Percentiles rank a stretch among this genome's conserved stretches.
These are phyloP conservation scores for Crithidia brevicula DNA, from an alignment of 208 protist species.

Conservation along the genomic window DNA sequence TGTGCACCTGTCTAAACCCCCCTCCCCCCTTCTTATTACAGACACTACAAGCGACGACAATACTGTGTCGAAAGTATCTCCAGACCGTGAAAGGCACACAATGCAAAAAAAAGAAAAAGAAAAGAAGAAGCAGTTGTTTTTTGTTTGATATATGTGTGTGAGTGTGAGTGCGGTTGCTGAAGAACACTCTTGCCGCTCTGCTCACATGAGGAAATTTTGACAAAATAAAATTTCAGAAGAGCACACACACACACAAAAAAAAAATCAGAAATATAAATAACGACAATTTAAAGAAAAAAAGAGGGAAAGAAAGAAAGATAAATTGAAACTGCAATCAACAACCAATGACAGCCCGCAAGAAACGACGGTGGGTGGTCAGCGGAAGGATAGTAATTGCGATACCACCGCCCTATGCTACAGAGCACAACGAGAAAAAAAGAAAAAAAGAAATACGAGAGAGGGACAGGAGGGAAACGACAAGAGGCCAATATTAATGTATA, in stretches of 20 bases:
- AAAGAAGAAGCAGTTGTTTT: slow-evolving; percentile 1
- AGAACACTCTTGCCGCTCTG: neutral
- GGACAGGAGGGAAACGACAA: too few species aligned
- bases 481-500: too few species aligned
- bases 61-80: neutral
- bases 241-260: slow-evolving; percentile 21
- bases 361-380: too few species aligned
- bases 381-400: slow-evolving; percentile 6
- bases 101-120: slow-evolving; percentile 8
- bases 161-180: neutral
- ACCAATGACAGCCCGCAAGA: too few species aligned
- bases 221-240: too few species aligned
- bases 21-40: too few species aligned
- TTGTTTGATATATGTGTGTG: neutral
- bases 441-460: neutral
- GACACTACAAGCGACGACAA: too few species aligned
- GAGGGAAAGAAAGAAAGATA: slow-evolving; percentile 2
- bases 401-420: too few species aligned
- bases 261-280: slow-evolving; percentile 2
- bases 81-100: neutral
- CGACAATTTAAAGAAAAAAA: neutral
- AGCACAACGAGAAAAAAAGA: neutral
- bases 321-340: too few species aligned
- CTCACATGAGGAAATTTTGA: too few species aligned
- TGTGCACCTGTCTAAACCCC: too few species aligned